Evolutionary conservation across 2,329 filamentous ascomycete genomes (phyloP).

Genomic region (Aspergillus sp.): DNA sequence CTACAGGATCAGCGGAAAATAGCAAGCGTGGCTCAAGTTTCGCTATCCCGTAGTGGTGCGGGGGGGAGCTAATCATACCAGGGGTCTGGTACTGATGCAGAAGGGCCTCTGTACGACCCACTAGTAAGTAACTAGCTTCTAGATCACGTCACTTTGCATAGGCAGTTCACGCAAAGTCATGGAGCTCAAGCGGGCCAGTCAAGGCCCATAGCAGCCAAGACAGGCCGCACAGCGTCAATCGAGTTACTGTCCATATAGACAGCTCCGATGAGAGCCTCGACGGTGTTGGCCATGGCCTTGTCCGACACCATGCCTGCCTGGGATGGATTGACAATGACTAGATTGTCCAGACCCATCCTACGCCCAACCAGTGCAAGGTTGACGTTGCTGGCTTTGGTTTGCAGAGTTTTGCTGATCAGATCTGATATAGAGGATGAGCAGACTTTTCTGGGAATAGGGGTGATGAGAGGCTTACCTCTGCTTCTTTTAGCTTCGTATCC

Average conservation of each 20-base stretch:
- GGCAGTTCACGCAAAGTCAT: too few species aligned
- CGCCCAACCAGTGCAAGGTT: slow-evolving; percentile 6
- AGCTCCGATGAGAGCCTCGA: slow-evolving; percentile 41
- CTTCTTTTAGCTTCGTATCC: not conserved
- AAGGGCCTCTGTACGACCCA: not conserved
- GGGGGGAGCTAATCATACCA: not conserved
- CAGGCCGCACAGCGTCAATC: slow-evolving; percentile 4
- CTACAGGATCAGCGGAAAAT: too few species aligned
- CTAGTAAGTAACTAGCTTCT: not conserved
- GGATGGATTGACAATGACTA: slow-evolving; percentile 18
- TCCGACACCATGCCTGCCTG: slow-evolving; percentile 19
- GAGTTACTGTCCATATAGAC: slow-evolving; percentile 30
- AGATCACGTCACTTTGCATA: not conserved
- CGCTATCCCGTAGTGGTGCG: not conserved
- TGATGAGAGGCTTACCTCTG: too few species aligned
- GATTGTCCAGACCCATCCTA: slow-evolving; percentile 4
- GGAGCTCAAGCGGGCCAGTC: slow-evolving; percentile 11
- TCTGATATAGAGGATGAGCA: too few species aligned
- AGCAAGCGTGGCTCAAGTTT: not conserved
- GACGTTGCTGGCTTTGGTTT: slow-evolving; percentile 7
- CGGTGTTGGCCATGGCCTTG: slow-evolving; percentile 29
- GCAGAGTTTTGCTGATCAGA: too few species aligned
- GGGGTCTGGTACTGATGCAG: not conserved
- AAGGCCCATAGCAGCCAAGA: slow-evolving; percentile 17
- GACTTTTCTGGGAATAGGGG: not conserved